Conservation (phyloP, 2,329 filamentous ascomycete genomes). For the Talaromyces sp. region DNA sequence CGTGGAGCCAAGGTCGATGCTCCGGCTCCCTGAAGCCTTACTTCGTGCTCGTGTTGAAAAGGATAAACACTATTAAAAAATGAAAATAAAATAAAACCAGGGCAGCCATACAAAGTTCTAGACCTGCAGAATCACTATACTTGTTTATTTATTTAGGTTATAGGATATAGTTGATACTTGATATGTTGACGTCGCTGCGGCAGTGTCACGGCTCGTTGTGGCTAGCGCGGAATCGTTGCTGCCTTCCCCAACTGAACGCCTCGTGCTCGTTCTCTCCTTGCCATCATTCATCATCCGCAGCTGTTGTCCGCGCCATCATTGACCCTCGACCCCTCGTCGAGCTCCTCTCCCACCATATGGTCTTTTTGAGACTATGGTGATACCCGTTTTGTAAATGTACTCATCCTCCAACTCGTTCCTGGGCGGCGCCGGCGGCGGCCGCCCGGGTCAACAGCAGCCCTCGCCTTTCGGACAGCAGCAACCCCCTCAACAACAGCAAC, state of each 20-base stretch:
- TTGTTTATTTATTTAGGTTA: too few species aligned
- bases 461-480: conserved; percentile 45
- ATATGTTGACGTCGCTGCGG: background rate
- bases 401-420: conserved; percentile 83
- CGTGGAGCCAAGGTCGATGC: background rate
- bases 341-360: background rate
- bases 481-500: conserved; percentile 42
- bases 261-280: background rate
- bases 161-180: background rate
- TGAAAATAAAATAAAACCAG: background rate
- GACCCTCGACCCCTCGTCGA: background rate
- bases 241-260: background rate
- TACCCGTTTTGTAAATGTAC: conserved; percentile 60
- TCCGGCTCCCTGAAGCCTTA: background rate
- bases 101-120: background rate
- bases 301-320: background rate
- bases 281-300: background rate
- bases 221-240: background rate
- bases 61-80: background rate
- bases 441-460: conserved; percentile 56
- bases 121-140: too few species aligned
- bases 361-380: conserved; percentile 3
- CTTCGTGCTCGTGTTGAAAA: background rate
- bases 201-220: background rate
- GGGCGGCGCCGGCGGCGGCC: conserved; percentile 70